phyloP scores from a whole-genome alignment of 306 rosid genomes.

The Pterocarpus macrocarpus region DNA sequence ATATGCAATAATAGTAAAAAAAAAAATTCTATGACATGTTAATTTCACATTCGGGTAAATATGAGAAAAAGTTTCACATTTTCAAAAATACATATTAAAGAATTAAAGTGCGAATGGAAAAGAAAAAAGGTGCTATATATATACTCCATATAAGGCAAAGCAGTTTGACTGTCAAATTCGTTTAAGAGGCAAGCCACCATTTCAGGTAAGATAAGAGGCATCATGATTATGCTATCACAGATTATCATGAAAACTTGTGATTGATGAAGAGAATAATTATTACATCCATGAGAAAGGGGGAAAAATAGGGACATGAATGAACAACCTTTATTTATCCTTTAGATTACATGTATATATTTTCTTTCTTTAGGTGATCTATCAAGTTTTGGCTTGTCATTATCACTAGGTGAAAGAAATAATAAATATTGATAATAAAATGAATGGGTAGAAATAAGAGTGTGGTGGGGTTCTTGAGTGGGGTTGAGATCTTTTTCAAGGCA shows the following conservation, averaged over 20 bases:
- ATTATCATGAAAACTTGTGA: slow-evolving; percentile 25
- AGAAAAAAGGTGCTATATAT: slow-evolving; percentile 5
- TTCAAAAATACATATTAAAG: too few relatives aligned
- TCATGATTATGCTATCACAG: slow-evolving; percentile 31
- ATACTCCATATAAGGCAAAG: slow-evolving; percentile 42
- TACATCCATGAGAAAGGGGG: not conserved
- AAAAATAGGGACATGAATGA: slow-evolving; percentile 15
- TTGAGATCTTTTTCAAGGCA: slow-evolving; percentile 41
- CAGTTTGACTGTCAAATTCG: slow-evolving; percentile 4
- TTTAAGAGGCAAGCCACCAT: slow-evolving; percentile 4
- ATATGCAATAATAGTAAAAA: not conserved
- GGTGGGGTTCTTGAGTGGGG: slow-evolving; percentile 51
- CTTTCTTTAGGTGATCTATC: slow-evolving; percentile 41
- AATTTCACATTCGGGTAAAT: not conserved
- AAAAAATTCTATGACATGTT: too few relatives aligned
- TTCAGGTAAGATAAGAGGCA: slow-evolving; percentile 5
- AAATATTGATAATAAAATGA: slow-evolving; percentile 33
- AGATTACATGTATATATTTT: slow-evolving; percentile 46
- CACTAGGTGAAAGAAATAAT: slow-evolving; percentile 25
- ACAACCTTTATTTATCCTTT: slow-evolving; percentile 42
- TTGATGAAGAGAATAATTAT: slow-evolving; percentile 40
- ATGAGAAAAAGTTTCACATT: too few relatives aligned
- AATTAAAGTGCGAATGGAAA: not conserved
- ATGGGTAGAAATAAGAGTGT: slow-evolving; percentile 45
- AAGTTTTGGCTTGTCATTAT: slow-evolving; percentile 53